These are phyloP conservation scores for Tetragonia tetragonoides DNA, from an alignment of 148 eudicot genomes.

Conservation along the genomic window DNA sequence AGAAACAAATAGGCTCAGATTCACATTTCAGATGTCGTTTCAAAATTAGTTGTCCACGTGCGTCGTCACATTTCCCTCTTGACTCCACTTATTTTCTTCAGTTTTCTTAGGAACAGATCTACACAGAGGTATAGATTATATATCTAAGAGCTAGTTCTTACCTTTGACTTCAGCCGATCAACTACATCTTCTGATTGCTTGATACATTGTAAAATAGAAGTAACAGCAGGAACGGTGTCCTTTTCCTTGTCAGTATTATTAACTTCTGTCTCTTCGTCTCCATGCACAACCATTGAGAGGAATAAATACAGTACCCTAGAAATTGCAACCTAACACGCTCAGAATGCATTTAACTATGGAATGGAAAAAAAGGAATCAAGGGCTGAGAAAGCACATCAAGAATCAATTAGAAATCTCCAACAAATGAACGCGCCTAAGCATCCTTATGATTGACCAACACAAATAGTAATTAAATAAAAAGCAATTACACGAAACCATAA, in stretches of 20 bases:
- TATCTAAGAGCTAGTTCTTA: conserved; percentile 19
- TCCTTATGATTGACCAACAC: neutral
- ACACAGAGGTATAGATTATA: neutral
- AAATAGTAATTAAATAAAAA: neutral
- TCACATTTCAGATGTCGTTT: neutral
- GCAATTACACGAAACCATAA: neutral
- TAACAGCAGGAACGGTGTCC: conserved; percentile 41
- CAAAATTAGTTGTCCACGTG: neutral
- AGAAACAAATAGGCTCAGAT: conserved; percentile 15
- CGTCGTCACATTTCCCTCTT: neutral
- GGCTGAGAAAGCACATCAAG: neutral
- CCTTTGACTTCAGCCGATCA: conserved; percentile 75
- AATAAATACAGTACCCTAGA: conserved; percentile 76
- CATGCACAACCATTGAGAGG: conserved; percentile 75
- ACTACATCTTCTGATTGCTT: conserved; percentile 74
- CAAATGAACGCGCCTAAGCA: neutral
- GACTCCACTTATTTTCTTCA: neutral
- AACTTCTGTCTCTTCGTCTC: conserved; percentile 69
- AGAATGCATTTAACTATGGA: neutral
- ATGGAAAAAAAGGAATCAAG: neutral
- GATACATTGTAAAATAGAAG: conserved; percentile 58
- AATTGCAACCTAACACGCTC: conserved; percentile 10
- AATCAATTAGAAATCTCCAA: neutral
- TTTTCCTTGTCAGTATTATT: conserved; percentile 43
- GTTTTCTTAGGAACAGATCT: neutral